phyloP scores from a whole-genome alignment of 495 filamentous ascomycete species.

The Neurospora sp. region DNA sequence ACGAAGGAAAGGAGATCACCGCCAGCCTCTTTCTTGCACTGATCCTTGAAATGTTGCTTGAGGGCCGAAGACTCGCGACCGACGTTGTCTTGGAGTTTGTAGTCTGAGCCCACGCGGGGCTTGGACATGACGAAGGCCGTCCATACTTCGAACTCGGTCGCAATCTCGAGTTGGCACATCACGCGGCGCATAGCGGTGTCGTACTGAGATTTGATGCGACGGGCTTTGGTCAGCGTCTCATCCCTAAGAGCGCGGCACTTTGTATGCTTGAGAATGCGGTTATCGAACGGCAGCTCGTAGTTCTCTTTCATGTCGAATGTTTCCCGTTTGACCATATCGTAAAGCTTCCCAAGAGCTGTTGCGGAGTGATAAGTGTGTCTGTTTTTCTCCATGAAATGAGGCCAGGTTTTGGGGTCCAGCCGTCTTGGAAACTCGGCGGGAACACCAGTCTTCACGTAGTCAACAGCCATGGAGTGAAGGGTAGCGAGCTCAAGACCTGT shows the following conservation, averaged over 20 bases:
- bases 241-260: slow-evolving; percentile 27
- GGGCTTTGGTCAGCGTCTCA: slow-evolving; percentile 44
- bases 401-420: slow-evolving; percentile 53
- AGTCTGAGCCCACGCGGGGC: slow-evolving; percentile 55
- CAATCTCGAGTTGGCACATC: slow-evolving; percentile 78
- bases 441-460: slow-evolving; percentile 84
- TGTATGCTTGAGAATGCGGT: slow-evolving; percentile 51
- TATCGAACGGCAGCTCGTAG: slow-evolving; percentile 63
- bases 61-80: slow-evolving; percentile 52
- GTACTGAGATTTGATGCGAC: slow-evolving; percentile 63
- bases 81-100: slow-evolving; percentile 79
- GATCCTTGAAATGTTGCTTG: slow-evolving; percentile 53
- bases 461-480: slow-evolving; percentile 84
- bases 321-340: slow-evolving; percentile 46
- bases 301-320: slow-evolving; percentile 58
- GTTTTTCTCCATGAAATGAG: slow-evolving; percentile 86
- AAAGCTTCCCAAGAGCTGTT: slow-evolving; percentile 73
- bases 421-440: slow-evolving; percentile 55
- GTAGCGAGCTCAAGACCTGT: slow-evolving; percentile 56
- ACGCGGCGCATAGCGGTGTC: slow-evolving; percentile 67
- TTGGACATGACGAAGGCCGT: slow-evolving; percentile 72
- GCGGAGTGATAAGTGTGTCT: slow-evolving; percentile 51
- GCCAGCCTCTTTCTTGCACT: slow-evolving; percentile 54
- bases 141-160: slow-evolving; percentile 87
- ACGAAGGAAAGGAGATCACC: slow-evolving; percentile 59